Evolutionary conservation across 2,329 filamentous ascomycete genomes (phyloP), one percentile per base, ranked within the genome.

Genomic region (Diaporthe sp.): DNA sequence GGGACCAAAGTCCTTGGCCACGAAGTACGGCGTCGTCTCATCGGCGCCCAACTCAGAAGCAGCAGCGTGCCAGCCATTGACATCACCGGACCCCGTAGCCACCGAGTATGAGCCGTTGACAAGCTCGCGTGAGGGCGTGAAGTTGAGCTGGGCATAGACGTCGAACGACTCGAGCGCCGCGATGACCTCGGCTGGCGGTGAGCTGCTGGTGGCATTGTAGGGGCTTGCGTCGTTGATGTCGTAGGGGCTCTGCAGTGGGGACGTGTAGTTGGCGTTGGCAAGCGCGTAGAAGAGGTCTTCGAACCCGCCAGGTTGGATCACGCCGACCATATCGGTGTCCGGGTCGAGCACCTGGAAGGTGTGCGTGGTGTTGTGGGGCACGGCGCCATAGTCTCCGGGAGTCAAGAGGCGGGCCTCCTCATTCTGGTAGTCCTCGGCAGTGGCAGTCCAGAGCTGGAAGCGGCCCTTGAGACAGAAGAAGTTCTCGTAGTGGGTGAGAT

Each of bases 261-360:
- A 67, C 4, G 71, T 73, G 64, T 68, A 79, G 74, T 81, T 82
- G 35, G 77, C 76, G 50, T 74, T 76, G 77, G 77, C 66, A 78
- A 85, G 30, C 1, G 72, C 72, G 54, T 55, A 85, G 79, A 87
- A 87, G 6, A 87, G 82, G 3, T 84, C 80, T 81, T 88, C 86
- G 68, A 88, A 87, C n/a, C 85, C 86, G 42, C 87, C 85, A 3
- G 86, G 86, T 10, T 82, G 80, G 60, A 88, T 84, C 0, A 86
- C 81, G 3, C 86, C 86, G 2, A 85, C 81, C 78, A 88, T 82
- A 76, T 87, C 84, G 6, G 85, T 87, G 76, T 87, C 85, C 0
- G 85, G 85, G 71, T 88, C 86, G 17, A 86, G 77, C 22, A 87
- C 81, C 77, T 87, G 85, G 80, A 87, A 88, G 4, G 86, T 86